A percentile compares a stretch with the other conserved stretches of the same genome.
Conservation (phyloP, 495 filamentous ascomycete genomes). For the Penicillium canescens region DNA sequence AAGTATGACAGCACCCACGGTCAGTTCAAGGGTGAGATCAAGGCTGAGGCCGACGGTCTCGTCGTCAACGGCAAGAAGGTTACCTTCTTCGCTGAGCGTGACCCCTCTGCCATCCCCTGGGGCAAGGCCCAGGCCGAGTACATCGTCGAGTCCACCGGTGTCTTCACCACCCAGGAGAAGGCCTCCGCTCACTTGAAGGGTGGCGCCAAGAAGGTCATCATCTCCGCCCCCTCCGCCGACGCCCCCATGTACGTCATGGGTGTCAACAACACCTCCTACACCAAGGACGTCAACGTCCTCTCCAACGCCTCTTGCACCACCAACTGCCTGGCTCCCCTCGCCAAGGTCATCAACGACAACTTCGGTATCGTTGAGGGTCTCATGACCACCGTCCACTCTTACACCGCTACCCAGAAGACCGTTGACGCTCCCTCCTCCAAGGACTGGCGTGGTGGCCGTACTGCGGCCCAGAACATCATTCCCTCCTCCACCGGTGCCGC, state of each 20-base stretch:
- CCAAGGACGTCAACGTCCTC: constrained; percentile 83
- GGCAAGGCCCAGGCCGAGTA: constrained; percentile 84
- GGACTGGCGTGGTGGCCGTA: constrained; percentile 99
- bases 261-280: constrained; percentile 94
- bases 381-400: constrained; percentile 99
- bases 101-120: constrained; percentile 93
- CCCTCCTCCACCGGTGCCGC: constrained; percentile 98
- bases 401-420: constrained; percentile 99
- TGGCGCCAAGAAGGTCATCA: constrained; percentile 99
- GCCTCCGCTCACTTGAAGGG: constrained; percentile 94
- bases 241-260: constrained; percentile 99
- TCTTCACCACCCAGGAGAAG: constrained; percentile 98
- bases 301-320: constrained; percentile 99
- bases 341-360: constrained; percentile 98
- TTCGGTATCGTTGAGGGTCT: constrained; percentile 97
- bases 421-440: constrained; percentile 96
- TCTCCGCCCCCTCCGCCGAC: constrained; percentile 98
- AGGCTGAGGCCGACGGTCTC: constrained; percentile 68
- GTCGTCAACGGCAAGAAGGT: constrained; percentile 93
- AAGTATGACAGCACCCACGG: constrained; percentile 98
- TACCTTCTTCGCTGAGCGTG: constrained; percentile 92
- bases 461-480: constrained; percentile 99
- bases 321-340: constrained; percentile 98
- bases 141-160: constrained; percentile 98
- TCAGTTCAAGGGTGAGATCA: constrained; percentile 88